These are phyloP conservation scores for Thymus mandschuricus DNA, from an alignment of 257 asterid species.

Conservation along the genomic window DNA sequence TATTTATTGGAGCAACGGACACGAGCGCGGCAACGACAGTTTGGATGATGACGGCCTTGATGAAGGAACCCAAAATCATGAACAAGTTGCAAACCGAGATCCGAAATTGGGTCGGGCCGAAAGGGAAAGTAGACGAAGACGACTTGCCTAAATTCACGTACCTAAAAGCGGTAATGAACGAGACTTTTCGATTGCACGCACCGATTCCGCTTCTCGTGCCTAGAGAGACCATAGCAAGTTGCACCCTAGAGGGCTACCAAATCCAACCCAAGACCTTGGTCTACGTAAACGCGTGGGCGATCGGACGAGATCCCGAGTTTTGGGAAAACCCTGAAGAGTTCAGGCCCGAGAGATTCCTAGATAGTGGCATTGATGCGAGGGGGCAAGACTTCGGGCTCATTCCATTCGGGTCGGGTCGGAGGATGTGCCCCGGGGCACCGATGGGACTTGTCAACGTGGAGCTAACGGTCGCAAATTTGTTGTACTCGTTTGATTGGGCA, in stretches of 20 bases:
- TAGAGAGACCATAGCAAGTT: neutral
- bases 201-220: conserved; percentile 18
- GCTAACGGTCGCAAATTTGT: conserved; percentile 15
- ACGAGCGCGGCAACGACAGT: conserved; percentile 1
- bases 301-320: no score
- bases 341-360: conserved; percentile 4
- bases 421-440: conserved; percentile 7
- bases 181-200: conserved; percentile 25
- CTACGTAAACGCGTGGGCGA: neutral
- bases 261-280: conserved; percentile 21
- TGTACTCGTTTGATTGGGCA: conserved; percentile 21
- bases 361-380: neutral
- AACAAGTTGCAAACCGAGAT: conserved; percentile 15
- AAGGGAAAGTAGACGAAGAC: neutral
- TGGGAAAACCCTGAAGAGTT: no score
- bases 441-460: conserved; percentile 19
- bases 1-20: conserved; percentile 11
- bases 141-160: no score
- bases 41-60: conserved; percentile 30
- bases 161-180: neutral
- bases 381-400: conserved; percentile 17
- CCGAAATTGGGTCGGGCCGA: neutral
- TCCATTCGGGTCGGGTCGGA: conserved; percentile 26
- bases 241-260: conserved; percentile 20
- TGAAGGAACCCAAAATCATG: conserved; percentile 14